These are phyloP conservation scores for Phaseolus coccineus DNA, from an alignment of 331 rosid genomes.

Conservation along the genomic window DNA sequence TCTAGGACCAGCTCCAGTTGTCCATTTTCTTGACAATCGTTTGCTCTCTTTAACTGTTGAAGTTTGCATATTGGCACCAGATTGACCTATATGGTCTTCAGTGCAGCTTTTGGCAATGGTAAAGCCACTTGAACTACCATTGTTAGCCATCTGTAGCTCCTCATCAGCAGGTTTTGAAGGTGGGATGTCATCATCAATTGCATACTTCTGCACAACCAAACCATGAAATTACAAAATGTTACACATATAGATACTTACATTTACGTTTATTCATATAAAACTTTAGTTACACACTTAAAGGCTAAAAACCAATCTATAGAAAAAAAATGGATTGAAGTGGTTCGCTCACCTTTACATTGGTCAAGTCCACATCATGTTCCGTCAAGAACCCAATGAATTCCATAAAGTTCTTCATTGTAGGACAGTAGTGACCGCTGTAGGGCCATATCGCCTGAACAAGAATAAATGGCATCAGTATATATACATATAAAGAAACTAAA, in stretches of 20 bases:
- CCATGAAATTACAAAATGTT: slow-evolving; percentile 6
- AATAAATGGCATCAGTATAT: slow-evolving; percentile 26
- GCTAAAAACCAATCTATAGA: not conserved
- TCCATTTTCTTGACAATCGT: slow-evolving; percentile 69
- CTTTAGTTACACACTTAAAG: no score
- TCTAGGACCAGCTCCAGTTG: slow-evolving; percentile 77
- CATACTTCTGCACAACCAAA: slow-evolving; percentile 55
- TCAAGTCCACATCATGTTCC: slow-evolving; percentile 72
- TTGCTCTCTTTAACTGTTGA: slow-evolving; percentile 52
- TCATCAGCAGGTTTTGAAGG: slow-evolving; percentile 39
- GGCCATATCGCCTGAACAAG: slow-evolving; percentile 83
- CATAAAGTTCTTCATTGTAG: slow-evolving; percentile 70
- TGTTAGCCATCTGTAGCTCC: slow-evolving; percentile 39
- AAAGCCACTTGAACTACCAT: slow-evolving; percentile 33
- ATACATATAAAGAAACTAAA: slow-evolving; percentile 26
- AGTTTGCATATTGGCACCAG: slow-evolving; percentile 27
- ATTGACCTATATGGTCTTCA: slow-evolving; percentile 36
- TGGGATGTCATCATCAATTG: slow-evolving; percentile 70
- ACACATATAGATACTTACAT: no score
- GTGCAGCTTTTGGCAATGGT: slow-evolving; percentile 31
- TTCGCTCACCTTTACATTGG: slow-evolving; percentile 74
- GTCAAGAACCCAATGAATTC: slow-evolving; percentile 72
- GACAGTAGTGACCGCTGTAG: slow-evolving; percentile 86
- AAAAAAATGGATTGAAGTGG: not conserved
- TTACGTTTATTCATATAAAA: no score